A percentile compares a stretch with the other conserved stretches of the same genome.
Conservation (phyloP, 306 rosid species). For the Sicyos edulis region DNA sequence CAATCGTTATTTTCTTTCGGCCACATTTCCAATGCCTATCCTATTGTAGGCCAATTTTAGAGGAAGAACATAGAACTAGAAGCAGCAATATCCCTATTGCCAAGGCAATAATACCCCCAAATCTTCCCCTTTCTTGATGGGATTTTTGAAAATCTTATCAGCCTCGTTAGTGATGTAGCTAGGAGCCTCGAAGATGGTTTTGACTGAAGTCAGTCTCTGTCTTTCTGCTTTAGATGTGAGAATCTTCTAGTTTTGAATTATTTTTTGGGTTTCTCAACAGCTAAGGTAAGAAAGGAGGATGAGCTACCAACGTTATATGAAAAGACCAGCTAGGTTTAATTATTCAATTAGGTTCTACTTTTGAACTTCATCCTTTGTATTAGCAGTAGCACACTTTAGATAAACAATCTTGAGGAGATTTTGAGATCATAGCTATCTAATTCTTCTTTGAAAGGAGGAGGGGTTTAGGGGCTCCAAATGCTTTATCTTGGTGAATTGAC, state of each 20-base stretch:
- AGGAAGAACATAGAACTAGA: not conserved
- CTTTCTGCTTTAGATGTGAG: slow-evolving; percentile 2
- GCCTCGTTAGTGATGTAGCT: not conserved
- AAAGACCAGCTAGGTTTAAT: not conserved
- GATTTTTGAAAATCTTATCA: not conserved
- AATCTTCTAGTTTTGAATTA: not conserved
- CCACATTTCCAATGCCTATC: not conserved
- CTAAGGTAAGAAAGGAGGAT: not conserved
- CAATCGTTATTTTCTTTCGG: not conserved
- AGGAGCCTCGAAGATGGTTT: not conserved
- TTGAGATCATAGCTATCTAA: not conserved
- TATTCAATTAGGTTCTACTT: not conserved
- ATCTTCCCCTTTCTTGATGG: not conserved
- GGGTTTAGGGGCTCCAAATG: too few species aligned
- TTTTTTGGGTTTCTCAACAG: not conserved
- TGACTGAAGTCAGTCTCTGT: not conserved
- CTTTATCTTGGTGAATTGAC: too few species aligned
- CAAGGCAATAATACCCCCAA: not conserved
- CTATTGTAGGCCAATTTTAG: not conserved
- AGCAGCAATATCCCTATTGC: not conserved
- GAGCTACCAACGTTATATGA: not conserved
- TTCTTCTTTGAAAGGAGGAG: slow-evolving; percentile 3
- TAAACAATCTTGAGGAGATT: not conserved
- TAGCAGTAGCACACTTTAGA: not conserved
- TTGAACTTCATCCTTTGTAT: not conserved